These are phyloP conservation scores for Metschnikowia kofuensis DNA, from an alignment of 805 yeast genomes.

Conservation along the genomic window DNA sequence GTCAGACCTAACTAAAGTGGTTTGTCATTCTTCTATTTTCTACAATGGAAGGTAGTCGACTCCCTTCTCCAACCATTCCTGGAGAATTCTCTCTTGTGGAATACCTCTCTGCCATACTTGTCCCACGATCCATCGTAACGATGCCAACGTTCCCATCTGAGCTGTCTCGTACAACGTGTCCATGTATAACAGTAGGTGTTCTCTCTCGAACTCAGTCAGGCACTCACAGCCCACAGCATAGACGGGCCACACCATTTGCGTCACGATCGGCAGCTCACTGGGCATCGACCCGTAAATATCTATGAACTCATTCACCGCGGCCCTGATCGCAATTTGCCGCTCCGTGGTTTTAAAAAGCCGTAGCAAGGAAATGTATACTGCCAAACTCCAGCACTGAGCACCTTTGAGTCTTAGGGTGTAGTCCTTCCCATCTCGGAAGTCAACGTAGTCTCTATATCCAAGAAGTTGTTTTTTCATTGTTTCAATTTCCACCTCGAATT, in stretches of 20 bases:
- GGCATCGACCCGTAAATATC: conserved; percentile 46
- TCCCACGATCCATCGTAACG: conserved; percentile 41
- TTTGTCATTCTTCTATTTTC: neutral
- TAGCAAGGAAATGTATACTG: conserved; percentile 27
- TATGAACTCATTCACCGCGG: conserved; percentile 45
- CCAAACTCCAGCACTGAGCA: conserved; percentile 58
- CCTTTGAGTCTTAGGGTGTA: conserved; percentile 45
- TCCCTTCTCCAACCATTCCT: conserved; percentile 44
- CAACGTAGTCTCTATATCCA: conserved; percentile 47
- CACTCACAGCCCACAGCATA: conserved; percentile 50
- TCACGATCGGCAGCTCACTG: conserved; percentile 44
- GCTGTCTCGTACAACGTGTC: conserved; percentile 44
- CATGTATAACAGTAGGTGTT: conserved; percentile 30
- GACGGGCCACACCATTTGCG: conserved; percentile 66
- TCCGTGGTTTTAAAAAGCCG: conserved; percentile 27
- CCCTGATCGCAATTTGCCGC: conserved; percentile 25
- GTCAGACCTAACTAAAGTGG: too few species aligned
- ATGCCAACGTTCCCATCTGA: conserved; percentile 52
- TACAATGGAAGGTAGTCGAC: conserved; percentile 48
- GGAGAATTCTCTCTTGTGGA: conserved; percentile 43
- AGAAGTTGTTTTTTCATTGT: conserved; percentile 34
- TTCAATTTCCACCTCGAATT: conserved; percentile 22
- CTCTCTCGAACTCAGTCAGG: conserved; percentile 29
- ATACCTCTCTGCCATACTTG: conserved; percentile 46
- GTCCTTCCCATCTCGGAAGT: conserved; percentile 19